These are phyloP conservation scores for Scleromitrula shiraiana DNA, from an alignment of 2,329 filamentous ascomycete genomes.

Conservation along the genomic window DNA sequence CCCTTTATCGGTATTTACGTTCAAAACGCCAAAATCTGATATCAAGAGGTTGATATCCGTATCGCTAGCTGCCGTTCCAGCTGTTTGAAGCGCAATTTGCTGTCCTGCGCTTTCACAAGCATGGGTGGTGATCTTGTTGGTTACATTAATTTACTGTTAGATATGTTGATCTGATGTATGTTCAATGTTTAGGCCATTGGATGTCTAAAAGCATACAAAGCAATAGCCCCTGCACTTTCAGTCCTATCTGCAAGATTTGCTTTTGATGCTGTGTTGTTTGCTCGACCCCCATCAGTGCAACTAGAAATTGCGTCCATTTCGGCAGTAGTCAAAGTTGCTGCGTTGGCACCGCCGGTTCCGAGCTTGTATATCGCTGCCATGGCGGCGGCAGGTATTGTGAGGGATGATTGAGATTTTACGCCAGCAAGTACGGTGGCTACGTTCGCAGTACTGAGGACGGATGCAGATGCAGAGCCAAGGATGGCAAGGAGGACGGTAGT, in stretches of 20 bases:
- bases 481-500: constrained; percentile 10
- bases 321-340: constrained; percentile 11
- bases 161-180: background rate
- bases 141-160: constrained; percentile 12
- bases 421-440: constrained; percentile 19
- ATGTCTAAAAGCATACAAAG: constrained; percentile 18
- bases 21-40: constrained; percentile 21
- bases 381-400: constrained; percentile 18
- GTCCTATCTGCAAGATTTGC: constrained; percentile 12
- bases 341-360: constrained; percentile 17
- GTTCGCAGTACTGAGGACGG: constrained; percentile 17
- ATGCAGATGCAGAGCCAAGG: constrained; percentile 13
- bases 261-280: constrained; percentile 20
- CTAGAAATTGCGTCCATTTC: constrained; percentile 15
- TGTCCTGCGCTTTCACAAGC: constrained; percentile 18
- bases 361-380: constrained; percentile 21
- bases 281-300: constrained; percentile 13
- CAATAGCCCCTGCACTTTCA: constrained; percentile 17
- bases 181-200: too few relatives aligned
- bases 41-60: constrained; percentile 19
- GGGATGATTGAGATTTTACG: constrained; percentile 10
- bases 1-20: constrained; percentile 20
- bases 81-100: constrained; percentile 13
- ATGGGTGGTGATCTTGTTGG: constrained; percentile 19
- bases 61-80: constrained; percentile 12